Conservation (phyloP, 2,329 filamentous ascomycete genomes). For the Fusarium xyrophilum region DNA sequence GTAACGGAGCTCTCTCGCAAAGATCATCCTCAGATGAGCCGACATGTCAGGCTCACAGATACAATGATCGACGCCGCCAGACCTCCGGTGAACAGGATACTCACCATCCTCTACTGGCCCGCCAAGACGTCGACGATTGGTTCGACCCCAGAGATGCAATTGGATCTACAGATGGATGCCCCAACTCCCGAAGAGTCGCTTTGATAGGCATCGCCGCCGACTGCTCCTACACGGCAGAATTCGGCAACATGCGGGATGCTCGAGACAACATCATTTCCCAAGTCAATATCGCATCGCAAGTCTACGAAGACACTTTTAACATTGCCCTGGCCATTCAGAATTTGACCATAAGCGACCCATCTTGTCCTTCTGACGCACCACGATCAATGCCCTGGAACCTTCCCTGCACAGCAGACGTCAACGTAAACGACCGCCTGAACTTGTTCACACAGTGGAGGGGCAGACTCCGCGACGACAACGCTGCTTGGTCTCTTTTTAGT, state of each 20-base stretch:
- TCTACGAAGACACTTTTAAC: slow-evolving; percentile 88
- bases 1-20: background rate
- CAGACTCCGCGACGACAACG: slow-evolving; percentile 71
- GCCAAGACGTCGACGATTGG: background rate
- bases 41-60: background rate
- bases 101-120: background rate
- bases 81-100: fast-evolving
- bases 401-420: slow-evolving; percentile 64
- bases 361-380: slow-evolving; percentile 66
- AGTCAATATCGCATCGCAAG: slow-evolving; percentile 81
- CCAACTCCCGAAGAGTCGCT: slow-evolving; percentile 79
- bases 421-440: slow-evolving; percentile 77
- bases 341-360: slow-evolving; percentile 71
- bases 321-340: slow-evolving; percentile 85
- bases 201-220: slow-evolving; percentile 91
- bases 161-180: slow-evolving; percentile 78
- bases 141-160: slow-evolving; percentile 52
- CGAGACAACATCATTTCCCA: slow-evolving; percentile 76
- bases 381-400: slow-evolving; percentile 77
- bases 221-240: slow-evolving; percentile 78
- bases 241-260: slow-evolving; percentile 66
- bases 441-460: slow-evolving; percentile 85
- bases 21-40: background rate
- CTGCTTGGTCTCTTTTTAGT: slow-evolving; percentile 84
- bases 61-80: background rate